Conservation (phyloP, 2,329 filamentous ascomycete species). For the Neofusicoccum cordaticola region DNA sequence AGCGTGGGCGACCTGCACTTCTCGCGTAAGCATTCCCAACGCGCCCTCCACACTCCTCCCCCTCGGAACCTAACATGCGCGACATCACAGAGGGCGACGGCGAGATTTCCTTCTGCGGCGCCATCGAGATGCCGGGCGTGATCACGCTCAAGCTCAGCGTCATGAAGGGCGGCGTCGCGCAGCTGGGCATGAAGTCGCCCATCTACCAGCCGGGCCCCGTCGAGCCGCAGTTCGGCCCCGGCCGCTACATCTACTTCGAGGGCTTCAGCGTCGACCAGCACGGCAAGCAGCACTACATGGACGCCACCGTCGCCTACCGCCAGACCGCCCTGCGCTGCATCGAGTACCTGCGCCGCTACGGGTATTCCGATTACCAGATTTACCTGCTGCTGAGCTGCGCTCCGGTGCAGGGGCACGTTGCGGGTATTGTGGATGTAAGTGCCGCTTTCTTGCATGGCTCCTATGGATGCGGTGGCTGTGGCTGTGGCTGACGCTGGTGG, state of each 20-base stretch:
- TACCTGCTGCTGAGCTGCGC: slow-evolving; percentile 84
- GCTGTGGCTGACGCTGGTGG: background rate
- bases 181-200: slow-evolving; percentile 75
- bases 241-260: slow-evolving; percentile 79
- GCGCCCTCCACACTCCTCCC: background rate
- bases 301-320: slow-evolving; percentile 81
- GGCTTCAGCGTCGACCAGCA: slow-evolving; percentile 86
- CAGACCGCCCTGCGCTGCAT: slow-evolving; percentile 76
- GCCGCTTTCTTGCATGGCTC: background rate
- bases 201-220: slow-evolving; percentile 86
- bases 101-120: slow-evolving; percentile 73
- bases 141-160: slow-evolving; percentile 90
- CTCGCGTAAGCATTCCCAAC: slow-evolving; percentile 49
- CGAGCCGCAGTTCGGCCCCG: slow-evolving; percentile 81
- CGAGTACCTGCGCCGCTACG: slow-evolving; percentile 75
- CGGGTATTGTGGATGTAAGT: slow-evolving; percentile 71
- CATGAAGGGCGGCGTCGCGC: slow-evolving; percentile 73
- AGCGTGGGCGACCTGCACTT: slow-evolving; percentile 87
- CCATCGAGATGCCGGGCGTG: slow-evolving; percentile 90
- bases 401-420: slow-evolving; percentile 82
- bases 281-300: slow-evolving; percentile 86
- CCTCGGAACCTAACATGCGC: background rate
- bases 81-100: slow-evolving; percentile 69
- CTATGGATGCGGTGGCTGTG: background rate
- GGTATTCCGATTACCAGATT: slow-evolving; percentile 70